phyloP scores from a whole-genome alignment of 2,329 filamentous ascomycete genomes.

The Coniochaeta sp. region DNA sequence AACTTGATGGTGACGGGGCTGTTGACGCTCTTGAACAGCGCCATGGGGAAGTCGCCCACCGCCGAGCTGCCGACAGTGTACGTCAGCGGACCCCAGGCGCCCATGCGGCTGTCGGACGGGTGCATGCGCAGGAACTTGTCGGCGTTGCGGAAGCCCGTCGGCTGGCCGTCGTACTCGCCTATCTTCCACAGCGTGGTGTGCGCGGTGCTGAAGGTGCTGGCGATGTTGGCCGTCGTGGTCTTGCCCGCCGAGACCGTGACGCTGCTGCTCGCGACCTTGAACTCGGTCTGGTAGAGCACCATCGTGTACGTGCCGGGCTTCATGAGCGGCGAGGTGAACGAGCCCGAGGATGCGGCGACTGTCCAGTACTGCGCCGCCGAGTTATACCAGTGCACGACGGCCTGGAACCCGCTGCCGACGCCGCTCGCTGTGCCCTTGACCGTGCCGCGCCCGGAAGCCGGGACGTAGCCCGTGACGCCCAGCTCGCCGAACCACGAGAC shows the following conservation, averaged over 20 bases:
- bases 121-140: constrained; percentile 63
- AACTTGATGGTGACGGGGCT: constrained; percentile 54
- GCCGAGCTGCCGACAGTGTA: constrained; percentile 53
- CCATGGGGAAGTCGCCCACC: constrained; percentile 55
- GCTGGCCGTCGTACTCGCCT: constrained; percentile 58
- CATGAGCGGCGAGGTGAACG: constrained; percentile 59
- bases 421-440: constrained; percentile 56
- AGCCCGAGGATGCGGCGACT: constrained; percentile 44
- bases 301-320: constrained; percentile 63
- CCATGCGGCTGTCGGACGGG: constrained; percentile 58
- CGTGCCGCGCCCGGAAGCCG: constrained; percentile 46
- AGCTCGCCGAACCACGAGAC: constrained; percentile 49
- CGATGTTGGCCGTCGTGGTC: constrained; percentile 43
- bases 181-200: constrained; percentile 54
- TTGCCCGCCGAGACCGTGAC: constrained; percentile 45
- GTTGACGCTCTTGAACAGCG: constrained; percentile 54
- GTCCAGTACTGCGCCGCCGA: constrained; percentile 57
- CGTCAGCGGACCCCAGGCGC: constrained; percentile 49
- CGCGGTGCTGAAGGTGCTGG: constrained; percentile 29
- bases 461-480: constrained; percentile 49
- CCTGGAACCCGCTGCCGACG: constrained; percentile 41
- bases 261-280: constrained; percentile 40
- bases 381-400: constrained; percentile 62
- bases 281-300: constrained; percentile 55
- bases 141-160: constrained; percentile 57